Conservation (phyloP, 164 flowering plant genomes). For the Dillenia suffruticosa region DNA sequence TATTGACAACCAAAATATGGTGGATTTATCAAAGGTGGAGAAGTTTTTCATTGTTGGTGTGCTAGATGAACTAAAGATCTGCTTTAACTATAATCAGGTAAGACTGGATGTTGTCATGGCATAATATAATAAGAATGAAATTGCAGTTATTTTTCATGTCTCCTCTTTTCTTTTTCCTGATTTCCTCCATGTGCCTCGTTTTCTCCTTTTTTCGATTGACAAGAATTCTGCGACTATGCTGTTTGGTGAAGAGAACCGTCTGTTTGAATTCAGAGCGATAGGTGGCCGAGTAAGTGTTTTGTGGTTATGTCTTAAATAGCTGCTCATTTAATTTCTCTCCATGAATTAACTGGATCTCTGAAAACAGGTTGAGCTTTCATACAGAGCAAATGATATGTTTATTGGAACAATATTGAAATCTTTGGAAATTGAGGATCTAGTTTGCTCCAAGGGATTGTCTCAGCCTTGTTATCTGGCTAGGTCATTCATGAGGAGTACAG, state of each 20-base stretch:
- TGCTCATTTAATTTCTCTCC: not conserved
- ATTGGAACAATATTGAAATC: slow-evolving; percentile 84
- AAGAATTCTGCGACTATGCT: slow-evolving; percentile 50
- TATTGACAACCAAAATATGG: slow-evolving; percentile 18
- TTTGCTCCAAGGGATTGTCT: slow-evolving; percentile 29
- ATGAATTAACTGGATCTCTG: slow-evolving; percentile 3
- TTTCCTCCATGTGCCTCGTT: not conserved
- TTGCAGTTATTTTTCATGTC: too few species aligned
- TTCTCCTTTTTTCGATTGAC: slow-evolving; percentile 26
- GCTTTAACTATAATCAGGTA: slow-evolving; percentile 63
- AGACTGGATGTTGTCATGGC: not conserved
- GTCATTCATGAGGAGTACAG: slow-evolving; percentile 56
- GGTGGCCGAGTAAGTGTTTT: slow-evolving; percentile 76
- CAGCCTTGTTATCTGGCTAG: slow-evolving; percentile 65
- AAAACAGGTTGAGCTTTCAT: slow-evolving; percentile 76
- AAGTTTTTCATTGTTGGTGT: slow-evolving; percentile 68
- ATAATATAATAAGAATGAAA: too few species aligned
- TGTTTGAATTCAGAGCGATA: slow-evolving; percentile 88
- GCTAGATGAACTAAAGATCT: slow-evolving; percentile 84
- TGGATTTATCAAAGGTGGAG: slow-evolving; percentile 36
- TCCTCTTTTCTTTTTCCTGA: not conserved
- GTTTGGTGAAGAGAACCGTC: slow-evolving; percentile 60
- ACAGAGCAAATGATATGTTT: slow-evolving; percentile 71
- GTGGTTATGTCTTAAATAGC: not conserved
- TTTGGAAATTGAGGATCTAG: slow-evolving; percentile 87